Base-by-base conservation (phyloP, 202 grass and related monocot genomes). In the Saccharum hybrid region DNA sequence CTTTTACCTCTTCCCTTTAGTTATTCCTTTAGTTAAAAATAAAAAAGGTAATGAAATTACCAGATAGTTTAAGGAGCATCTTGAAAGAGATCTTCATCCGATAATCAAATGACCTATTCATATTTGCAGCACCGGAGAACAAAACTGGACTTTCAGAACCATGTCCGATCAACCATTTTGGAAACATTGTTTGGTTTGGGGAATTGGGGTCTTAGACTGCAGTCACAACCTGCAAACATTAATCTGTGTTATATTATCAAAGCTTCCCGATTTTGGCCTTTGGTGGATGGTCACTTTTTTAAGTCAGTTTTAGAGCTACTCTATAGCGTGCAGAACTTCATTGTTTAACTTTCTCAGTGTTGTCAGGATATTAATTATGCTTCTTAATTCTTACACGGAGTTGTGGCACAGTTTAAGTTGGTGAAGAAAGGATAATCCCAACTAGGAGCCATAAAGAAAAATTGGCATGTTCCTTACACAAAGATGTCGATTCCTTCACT, bases 201-300 rank as follows among this genome's bases (percentile, higher is more conserved):
- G 82, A 26, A 26, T 26, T 26, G 26, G 26, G 26, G 26, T 79
- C 80, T 90, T 94, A 94, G 56, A 84, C 94, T 87, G 91, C 88
- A 94, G 89, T 86, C 89, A 86, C 51, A 88, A 94, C 94, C 94
- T 97, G 94, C 90, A 97, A 97, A 89, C 85, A 94, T 90, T 88
- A 76, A 87, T 84, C 75, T 84, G 75, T 77, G 85, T 97, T 78
- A 94, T 85, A 71, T 92, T 91, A 85, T 79, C 80, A 75, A 88
- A 84, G 66, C 72, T 84, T 60, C 64, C 71, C 23, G 71, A 46
- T 85, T 85, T 72, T 14, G 59, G 63, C 68, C 56, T 72, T 81
- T 37, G 67, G 48, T 78, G 31, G 62, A 51, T 28, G 22, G 62
- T 64, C 51, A 81, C 21, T 48, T 81, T 77, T 74, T 86, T 68